These are phyloP conservation scores for Kokia cookei DNA, from an alignment of 441 rosid genomes.

Conservation along the genomic window DNA sequence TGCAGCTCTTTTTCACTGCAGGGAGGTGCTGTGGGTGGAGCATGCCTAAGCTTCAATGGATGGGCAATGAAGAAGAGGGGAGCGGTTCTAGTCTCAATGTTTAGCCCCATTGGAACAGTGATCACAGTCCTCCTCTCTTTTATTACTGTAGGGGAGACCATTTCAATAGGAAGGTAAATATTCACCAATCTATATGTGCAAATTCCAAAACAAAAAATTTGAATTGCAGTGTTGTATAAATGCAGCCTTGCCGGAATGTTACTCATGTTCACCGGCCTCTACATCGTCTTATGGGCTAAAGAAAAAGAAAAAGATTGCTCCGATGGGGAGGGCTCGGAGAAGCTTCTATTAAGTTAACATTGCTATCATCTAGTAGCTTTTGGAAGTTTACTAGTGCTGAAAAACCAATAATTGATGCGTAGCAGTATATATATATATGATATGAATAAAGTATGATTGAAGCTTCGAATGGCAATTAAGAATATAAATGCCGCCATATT, in stretches of 20 bases:
- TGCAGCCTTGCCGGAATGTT: conserved; percentile 78
- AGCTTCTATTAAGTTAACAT: conserved; percentile 64
- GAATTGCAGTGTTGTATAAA: background rate
- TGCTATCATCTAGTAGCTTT: background rate
- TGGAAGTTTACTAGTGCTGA: background rate
- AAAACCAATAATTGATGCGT: background rate
- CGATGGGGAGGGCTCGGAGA: conserved; percentile 24
- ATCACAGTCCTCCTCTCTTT: conserved; percentile 61
- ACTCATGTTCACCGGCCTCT: conserved; percentile 71
- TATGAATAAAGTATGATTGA: background rate
- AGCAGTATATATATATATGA: background rate
- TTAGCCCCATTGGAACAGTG: conserved; percentile 73
- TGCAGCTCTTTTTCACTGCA: conserved; percentile 8
- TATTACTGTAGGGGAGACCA: conserved; percentile 53
- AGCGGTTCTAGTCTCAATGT: conserved; percentile 84
- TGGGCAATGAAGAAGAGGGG: conserved; percentile 98
- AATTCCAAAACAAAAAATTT: background rate
- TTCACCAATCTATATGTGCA: background rate
- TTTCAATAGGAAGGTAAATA: conserved; percentile 61
- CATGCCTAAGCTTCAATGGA: conserved; percentile 73
- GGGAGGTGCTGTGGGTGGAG: conserved; percentile 66
- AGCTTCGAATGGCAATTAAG: background rate
- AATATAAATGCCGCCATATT: background rate
- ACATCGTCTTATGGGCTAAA: conserved; percentile 87
- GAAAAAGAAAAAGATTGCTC: conserved; percentile 69